Conservation (phyloP, 2,329 filamentous ascomycete genomes). For the Lasiodiplodia citricola region DNA sequence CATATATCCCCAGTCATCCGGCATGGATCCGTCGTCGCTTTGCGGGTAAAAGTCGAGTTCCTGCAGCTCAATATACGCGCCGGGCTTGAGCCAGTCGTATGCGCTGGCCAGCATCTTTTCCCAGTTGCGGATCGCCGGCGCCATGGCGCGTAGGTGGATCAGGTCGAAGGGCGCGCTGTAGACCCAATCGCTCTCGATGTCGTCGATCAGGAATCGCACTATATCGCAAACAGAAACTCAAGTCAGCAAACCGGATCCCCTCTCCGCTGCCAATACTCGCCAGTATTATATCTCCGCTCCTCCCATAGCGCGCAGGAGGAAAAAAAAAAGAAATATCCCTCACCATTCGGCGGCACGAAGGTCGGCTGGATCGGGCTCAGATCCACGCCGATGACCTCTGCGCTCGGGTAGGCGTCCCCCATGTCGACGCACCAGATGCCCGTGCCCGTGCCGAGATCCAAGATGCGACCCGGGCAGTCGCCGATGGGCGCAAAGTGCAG, state of each 20-base stretch:
- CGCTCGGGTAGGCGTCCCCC: slow-evolving; percentile 42
- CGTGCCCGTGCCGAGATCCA: slow-evolving; percentile 32
- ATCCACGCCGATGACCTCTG: slow-evolving; percentile 44
- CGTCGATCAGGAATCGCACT: slow-evolving; percentile 58
- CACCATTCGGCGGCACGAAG: slow-evolving; percentile 34
- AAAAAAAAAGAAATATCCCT: not conserved
- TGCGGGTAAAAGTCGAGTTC: slow-evolving; percentile 49
- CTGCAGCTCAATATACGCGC: slow-evolving; percentile 57
- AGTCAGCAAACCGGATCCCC: not conserved
- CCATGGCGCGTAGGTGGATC: slow-evolving; percentile 58
- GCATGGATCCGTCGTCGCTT: slow-evolving; percentile 52
- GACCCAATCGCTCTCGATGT: slow-evolving; percentile 52
- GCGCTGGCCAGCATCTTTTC: slow-evolving; percentile 53
- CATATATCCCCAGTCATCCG: slow-evolving; percentile 14
- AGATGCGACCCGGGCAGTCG: slow-evolving; percentile 2
- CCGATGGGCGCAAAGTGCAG: slow-evolving; percentile 43
- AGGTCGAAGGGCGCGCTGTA: slow-evolving; percentile 50
- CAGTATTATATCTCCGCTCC: not conserved
- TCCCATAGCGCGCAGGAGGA: not conserved
- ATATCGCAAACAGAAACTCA: not conserved
- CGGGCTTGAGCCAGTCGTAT: slow-evolving; percentile 46
- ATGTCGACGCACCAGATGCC: slow-evolving; percentile 49
- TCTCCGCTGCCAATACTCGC: no score
- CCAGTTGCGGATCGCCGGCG: slow-evolving; percentile 58
- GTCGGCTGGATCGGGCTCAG: slow-evolving; percentile 45